phyloP scores from a whole-genome alignment of 176 grass and related monocot species.

The Rhynchospora tenuis region DNA sequence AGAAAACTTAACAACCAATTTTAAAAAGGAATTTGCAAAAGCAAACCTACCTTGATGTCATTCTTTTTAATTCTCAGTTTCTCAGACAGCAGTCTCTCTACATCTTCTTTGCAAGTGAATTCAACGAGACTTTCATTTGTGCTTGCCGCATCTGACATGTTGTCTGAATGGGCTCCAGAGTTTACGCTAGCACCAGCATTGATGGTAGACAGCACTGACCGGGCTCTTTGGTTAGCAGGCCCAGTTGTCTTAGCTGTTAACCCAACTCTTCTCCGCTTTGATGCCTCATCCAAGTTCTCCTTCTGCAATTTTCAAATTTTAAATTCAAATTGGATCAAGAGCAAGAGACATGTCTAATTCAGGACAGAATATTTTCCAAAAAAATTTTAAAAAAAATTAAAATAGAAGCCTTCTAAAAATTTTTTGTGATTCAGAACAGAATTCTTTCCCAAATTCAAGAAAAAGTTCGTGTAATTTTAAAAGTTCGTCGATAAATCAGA shows the following conservation, averaged over 20 bases:
- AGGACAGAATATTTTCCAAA: background rate
- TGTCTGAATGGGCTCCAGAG: background rate
- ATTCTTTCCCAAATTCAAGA: no score
- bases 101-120: conserved; percentile 73
- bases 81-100: conserved; percentile 75
- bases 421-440: background rate
- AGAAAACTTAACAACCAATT: background rate
- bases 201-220: conserved; percentile 57
- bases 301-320: conserved; percentile 34
- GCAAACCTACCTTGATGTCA: conserved; percentile 66
- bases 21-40: background rate
- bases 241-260: conserved; percentile 31
- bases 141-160: conserved; percentile 8
- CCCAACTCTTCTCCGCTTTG: conserved; percentile 28
- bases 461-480: background rate
- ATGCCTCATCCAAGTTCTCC: conserved; percentile 56
- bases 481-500: background rate
- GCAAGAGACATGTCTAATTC: background rate
- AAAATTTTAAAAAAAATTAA: background rate
- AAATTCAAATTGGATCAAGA: background rate
- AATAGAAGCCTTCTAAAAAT: background rate
- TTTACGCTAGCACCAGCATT: conserved; percentile 29
- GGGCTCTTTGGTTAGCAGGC: conserved; percentile 12
- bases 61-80: conserved; percentile 88
- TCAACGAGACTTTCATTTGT: conserved; percentile 25